Conservation (phyloP, 2,329 filamentous ascomycete genomes). For the Botrytis byssoidea region DNA sequence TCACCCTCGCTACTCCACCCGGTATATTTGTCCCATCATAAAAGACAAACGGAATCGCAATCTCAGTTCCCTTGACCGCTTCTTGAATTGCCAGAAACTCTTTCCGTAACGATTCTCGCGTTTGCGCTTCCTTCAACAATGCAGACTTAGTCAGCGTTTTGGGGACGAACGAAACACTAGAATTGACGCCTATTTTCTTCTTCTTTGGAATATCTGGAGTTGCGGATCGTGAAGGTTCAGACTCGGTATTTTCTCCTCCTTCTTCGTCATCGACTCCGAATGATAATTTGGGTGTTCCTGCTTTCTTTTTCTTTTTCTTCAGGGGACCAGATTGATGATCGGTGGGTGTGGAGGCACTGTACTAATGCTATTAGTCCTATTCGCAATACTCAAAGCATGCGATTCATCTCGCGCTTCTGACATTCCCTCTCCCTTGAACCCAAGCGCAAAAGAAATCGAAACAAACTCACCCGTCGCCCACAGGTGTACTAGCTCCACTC, state of each 20-base stretch:
- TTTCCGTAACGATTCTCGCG: slow-evolving; percentile 69
- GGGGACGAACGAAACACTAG: slow-evolving; percentile 62
- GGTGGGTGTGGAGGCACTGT: slow-evolving; percentile 45
- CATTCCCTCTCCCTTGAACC: background rate
- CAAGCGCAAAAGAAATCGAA: slow-evolving; percentile 21
- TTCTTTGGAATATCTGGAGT: slow-evolving; percentile 34
- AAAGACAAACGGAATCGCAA: slow-evolving; percentile 92
- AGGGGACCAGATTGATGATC: slow-evolving; percentile 34
- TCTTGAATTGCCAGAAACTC: slow-evolving; percentile 84
- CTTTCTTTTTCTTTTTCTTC: slow-evolving; percentile 49
- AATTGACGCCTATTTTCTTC: slow-evolving; percentile 60
- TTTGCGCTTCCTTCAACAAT: slow-evolving; percentile 74
- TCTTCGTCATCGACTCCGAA: slow-evolving; percentile 59
- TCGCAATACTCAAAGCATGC: background rate
- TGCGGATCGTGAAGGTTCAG: slow-evolving; percentile 38
- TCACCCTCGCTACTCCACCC: slow-evolving; percentile 78
- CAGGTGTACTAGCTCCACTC: slow-evolving; percentile 30
- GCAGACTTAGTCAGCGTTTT: slow-evolving; percentile 75
- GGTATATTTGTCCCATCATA: slow-evolving; percentile 92
- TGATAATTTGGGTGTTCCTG: slow-evolving; percentile 51
- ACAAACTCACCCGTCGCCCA: slow-evolving; percentile 56
- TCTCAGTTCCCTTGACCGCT: slow-evolving; percentile 82
- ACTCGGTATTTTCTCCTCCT: slow-evolving; percentile 41
- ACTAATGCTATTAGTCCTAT: slow-evolving; percentile 36
- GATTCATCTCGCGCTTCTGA: background rate